Evolutionary conservation across 192 early-diverging fungal species (phyloP).

Genomic region (Pilaira anomala): DNA sequence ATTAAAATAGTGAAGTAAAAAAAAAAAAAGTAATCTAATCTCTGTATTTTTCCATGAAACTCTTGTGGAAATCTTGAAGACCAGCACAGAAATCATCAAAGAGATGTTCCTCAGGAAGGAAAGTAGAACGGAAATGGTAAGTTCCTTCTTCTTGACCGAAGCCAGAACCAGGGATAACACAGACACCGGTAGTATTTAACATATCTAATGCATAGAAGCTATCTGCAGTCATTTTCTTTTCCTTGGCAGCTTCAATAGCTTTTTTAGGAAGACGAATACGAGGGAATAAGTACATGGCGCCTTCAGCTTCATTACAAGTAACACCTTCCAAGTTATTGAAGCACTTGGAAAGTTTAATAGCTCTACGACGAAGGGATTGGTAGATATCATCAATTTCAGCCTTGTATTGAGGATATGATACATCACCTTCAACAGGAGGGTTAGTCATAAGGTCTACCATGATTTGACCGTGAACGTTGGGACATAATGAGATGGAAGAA

Average conservation of each 20-base stretch:
- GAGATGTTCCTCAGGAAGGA: conserved; percentile 89
- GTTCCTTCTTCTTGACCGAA: conserved; percentile 89
- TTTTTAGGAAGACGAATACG: conserved; percentile 67
- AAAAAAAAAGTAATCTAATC: conserved; percentile 24
- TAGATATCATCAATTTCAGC: conserved; percentile 73
- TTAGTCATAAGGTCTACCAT: conserved; percentile 92
- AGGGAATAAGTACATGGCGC: conserved; percentile 98
- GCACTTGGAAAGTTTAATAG: conserved; percentile 65
- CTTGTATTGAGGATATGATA: conserved; percentile 71
- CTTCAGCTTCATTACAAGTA: conserved; percentile 83
- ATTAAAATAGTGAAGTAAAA: too few species aligned
- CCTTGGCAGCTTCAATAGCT: conserved; percentile 75
- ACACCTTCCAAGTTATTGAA: conserved; percentile 85
- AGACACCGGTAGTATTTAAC: conserved; percentile 93
- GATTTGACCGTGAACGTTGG: conserved; percentile 93
- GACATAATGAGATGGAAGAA: conserved; percentile 88
- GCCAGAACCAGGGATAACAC: conserved; percentile 91
- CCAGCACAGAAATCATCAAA: conserved; percentile 86
- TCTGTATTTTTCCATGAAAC: conserved; percentile 76
- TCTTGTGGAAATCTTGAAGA: conserved; percentile 75
- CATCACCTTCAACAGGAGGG: conserved; percentile 80
- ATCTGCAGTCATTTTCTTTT: conserved; percentile 76
- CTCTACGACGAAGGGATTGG: conserved; percentile 76
- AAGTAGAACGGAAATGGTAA: conserved; percentile 95
- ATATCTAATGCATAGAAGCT: conserved; percentile 88